Base-by-base conservation (phyloP, 176 grass and related monocot species). In the Eragrostis nindensis region DNA sequence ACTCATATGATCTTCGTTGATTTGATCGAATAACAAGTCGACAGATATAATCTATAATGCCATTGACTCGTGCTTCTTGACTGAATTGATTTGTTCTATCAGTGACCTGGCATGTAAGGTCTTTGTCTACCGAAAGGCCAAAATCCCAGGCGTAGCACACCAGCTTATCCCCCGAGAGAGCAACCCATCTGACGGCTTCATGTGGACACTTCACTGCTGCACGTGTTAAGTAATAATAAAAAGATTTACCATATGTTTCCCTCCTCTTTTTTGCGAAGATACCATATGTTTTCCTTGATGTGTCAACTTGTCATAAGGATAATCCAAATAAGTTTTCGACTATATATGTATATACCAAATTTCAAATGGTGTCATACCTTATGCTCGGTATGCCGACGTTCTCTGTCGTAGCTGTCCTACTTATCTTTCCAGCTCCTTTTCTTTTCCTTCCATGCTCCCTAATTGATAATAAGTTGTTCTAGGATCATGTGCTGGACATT, bases 81-180 rank as follows among this genome's bases (percentile, higher is more conserved):
- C 73, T 70, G 10, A 46, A 72, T 63, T 71, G 56, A 53, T 79
- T 55, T 19, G 47, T 15, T 36, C 4, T n/a, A n/a, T 18, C 19
- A 47, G 27, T 81, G 85, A 75, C 30, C 30, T 62, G 69, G 74
- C 77, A 49, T 27, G 77, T 17, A 54, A 70, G 66, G 71, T 82
- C 71, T 75, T 87, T 87, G 59, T 81, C 78, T 56, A 76, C 44
- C 52, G 71, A 76, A 87, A 87, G 71, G 71, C 71, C 50, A 75
- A 50, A 68, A 49, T 76, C 70, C 15, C 62, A 30, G 42, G 43
- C 81, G 78, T 29, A 38, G 3, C 41, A 5, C 21, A 5, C 21
- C 15, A 13, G 14, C 63, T 39, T 76, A 84, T 84, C 64, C 62
- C 39, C 8, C 4, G 6, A 21, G 75, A 72, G 50, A 79, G 42